A percentile compares a stretch with the other conserved stretches of the same genome.
These are phyloP conservation scores for Huntiella omanensis DNA, from an alignment of 2,329 filamentous ascomycete species.

Conservation along the genomic window DNA sequence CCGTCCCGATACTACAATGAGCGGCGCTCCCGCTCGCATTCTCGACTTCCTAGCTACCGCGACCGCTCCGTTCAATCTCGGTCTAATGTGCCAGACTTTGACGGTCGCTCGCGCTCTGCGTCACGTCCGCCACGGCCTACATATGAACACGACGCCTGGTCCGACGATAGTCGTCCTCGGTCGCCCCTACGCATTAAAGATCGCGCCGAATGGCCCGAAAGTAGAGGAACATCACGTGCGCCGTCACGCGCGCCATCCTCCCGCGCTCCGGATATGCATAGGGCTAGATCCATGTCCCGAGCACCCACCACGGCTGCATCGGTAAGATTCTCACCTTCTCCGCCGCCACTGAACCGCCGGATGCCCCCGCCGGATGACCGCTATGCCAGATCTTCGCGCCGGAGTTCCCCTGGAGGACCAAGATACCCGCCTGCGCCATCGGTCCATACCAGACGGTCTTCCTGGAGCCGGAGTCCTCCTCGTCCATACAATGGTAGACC, in stretches of 20 bases:
- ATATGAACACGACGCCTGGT: not conserved
- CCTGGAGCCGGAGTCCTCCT: not conserved
- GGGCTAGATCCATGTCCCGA: constrained; percentile 3
- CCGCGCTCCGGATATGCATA: not conserved
- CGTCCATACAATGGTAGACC: not conserved
- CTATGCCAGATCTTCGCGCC: not conserved
- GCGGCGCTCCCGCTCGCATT: not conserved
- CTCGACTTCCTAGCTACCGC: not conserved
- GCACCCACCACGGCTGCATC: constrained; percentile 1
- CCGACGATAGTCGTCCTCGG: not conserved
- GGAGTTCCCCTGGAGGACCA: not conserved
- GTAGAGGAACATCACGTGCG: not conserved
- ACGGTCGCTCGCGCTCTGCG: constrained; percentile 4
- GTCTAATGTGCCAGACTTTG: constrained; percentile 1
- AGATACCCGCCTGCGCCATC: not conserved
- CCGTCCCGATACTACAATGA: not conserved
- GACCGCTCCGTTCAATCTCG: not conserved
- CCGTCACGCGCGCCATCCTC: not conserved
- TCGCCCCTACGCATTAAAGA: not conserved
- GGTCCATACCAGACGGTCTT: not conserved
- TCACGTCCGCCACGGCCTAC: not conserved
- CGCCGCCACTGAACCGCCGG: not conserved
- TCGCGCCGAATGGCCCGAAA: not conserved
- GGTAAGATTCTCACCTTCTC: constrained; percentile 5
- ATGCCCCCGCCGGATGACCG: not conserved